Evolutionary conservation across 495 filamentous ascomycete species (phyloP).

Genomic region (Penicillium riverlandense): DNA sequence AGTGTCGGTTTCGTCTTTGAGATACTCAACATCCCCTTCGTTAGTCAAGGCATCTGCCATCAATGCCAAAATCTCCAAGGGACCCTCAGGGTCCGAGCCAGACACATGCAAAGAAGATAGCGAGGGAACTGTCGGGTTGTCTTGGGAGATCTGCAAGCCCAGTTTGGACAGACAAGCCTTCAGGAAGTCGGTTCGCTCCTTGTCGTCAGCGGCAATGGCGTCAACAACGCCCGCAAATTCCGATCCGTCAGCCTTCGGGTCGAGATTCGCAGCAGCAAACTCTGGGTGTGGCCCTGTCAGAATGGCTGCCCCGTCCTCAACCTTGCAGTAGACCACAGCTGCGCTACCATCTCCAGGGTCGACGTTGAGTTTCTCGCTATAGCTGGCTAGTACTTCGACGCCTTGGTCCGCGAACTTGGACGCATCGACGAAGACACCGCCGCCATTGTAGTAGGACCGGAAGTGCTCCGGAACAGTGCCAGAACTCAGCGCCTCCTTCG

Average conservation of each 20-base stretch:
- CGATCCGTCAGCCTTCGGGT: constrained; percentile 50
- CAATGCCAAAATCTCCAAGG: constrained; percentile 57
- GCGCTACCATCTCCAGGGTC: constrained; percentile 63
- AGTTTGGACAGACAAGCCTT: constrained; percentile 77
- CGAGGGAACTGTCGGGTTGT: constrained; percentile 64
- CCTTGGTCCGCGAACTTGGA: constrained; percentile 50
- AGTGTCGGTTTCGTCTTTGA: constrained; percentile 78
- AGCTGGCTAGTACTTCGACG: constrained; percentile 79
- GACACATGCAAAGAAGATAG: constrained; percentile 84
- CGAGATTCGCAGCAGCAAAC: constrained; percentile 80
- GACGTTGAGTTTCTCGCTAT: constrained; percentile 67
- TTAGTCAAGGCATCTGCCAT: constrained; percentile 59
- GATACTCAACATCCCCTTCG: constrained; percentile 62
- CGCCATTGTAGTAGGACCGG: constrained; percentile 86
- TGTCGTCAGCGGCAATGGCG: constrained; percentile 63
- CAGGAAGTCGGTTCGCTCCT: constrained; percentile 63
- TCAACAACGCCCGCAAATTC: constrained; percentile 64
- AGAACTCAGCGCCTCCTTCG: constrained; percentile 49
- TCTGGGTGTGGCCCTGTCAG: constrained; percentile 92
- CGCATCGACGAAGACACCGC: constrained; percentile 88
- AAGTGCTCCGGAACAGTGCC: constrained; percentile 57
- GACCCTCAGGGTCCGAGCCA: constrained; percentile 53
- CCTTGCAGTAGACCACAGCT: constrained; percentile 79
- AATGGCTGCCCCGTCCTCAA: constrained; percentile 75
- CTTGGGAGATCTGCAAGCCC: constrained; percentile 67